Conservation (phyloP, 2,329 filamentous ascomycete genomes). For the Phaeosphaeria sp. region DNA sequence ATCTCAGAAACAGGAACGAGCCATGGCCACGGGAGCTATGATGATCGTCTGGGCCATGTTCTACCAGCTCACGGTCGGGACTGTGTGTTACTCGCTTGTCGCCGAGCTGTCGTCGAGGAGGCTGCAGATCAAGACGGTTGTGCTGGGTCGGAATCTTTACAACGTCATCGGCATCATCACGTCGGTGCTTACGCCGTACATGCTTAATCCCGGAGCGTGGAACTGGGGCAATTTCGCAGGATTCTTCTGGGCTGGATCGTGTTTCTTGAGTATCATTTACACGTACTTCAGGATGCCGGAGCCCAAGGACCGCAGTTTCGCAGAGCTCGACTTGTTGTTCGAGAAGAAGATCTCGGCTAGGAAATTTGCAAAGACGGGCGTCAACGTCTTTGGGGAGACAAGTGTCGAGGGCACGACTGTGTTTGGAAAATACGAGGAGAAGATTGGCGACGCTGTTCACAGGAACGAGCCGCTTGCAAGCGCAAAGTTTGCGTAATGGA, state of each 20-base stretch:
- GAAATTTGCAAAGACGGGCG: conserved; percentile 68
- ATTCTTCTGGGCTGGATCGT: conserved; percentile 87
- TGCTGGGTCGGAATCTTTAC: conserved; percentile 77
- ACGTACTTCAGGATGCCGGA: conserved; percentile 83
- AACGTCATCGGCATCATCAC: conserved; percentile 84
- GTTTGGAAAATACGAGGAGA: conserved; percentile 46
- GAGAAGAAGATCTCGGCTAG: conserved; percentile 74
- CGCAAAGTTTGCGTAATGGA: conserved; percentile 3
- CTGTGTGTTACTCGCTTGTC: conserved; percentile 8
- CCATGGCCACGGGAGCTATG: conserved; percentile 81
- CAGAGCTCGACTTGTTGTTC: conserved; percentile 85
- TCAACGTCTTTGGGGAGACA: conserved; percentile 60
- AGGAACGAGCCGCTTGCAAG: conserved; percentile 26
- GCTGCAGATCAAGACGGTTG: conserved; percentile 84
- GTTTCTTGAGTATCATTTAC: conserved; percentile 81
- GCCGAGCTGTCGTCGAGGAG: conserved; percentile 6
- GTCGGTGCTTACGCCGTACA: conserved; percentile 85
- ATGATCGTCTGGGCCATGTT: conserved; percentile 61
- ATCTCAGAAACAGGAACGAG: conserved; percentile 63
- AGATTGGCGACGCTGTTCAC: conserved; percentile 29
- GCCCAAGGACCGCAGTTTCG: conserved; percentile 79
- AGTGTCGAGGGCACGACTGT: conserved; percentile 33
- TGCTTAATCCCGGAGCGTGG: conserved; percentile 88
- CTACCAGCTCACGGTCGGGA: conserved; percentile 8
- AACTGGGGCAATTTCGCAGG: conserved; percentile 87